phyloP scores from a whole-genome alignment of 352 stramenopile species.

The Phytophthora sansomeana region DNA sequence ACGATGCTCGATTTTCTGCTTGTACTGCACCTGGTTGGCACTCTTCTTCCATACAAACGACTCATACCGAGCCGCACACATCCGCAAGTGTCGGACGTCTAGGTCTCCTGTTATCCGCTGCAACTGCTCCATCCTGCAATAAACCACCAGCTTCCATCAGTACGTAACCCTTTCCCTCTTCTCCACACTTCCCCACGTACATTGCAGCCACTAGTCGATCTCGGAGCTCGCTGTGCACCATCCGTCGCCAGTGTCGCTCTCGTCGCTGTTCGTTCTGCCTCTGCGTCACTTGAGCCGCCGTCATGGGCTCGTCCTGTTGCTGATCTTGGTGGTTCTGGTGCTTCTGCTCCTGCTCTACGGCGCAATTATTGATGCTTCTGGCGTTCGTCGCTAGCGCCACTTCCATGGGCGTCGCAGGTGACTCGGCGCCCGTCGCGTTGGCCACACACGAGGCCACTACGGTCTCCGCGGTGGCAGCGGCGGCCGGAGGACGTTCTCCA shows the following conservation, averaged over 20 bases:
- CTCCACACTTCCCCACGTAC: slow-evolving; percentile 25
- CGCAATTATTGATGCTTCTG: neutral
- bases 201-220: slow-evolving; percentile 45
- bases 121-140: slow-evolving; percentile 60
- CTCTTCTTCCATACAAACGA: slow-evolving; percentile 79
- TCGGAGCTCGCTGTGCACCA: slow-evolving; percentile 44
- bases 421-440: slow-evolving; percentile 30
- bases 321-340: slow-evolving; percentile 11
- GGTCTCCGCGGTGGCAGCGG: neutral
- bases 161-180: neutral
- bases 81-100: slow-evolving; percentile 59
- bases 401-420: slow-evolving; percentile 39
- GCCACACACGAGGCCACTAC: slow-evolving; percentile 15
- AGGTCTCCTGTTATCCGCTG: slow-evolving; percentile 65
- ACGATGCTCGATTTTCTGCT: slow-evolving; percentile 68
- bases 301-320: slow-evolving; percentile 20
- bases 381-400: slow-evolving; percentile 25
- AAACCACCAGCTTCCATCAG: slow-evolving; percentile 6
- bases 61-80: slow-evolving; percentile 73
- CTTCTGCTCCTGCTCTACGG: slow-evolving; percentile 17
- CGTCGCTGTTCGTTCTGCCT: slow-evolving; percentile 44
- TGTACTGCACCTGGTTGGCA: slow-evolving; percentile 72
- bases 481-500: neutral
- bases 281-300: slow-evolving; percentile 32
- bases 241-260: slow-evolving; percentile 43